Evolutionary conservation across 768 basidiomycete species (phyloP).

Genomic region (Serendipita vermifera): DNA sequence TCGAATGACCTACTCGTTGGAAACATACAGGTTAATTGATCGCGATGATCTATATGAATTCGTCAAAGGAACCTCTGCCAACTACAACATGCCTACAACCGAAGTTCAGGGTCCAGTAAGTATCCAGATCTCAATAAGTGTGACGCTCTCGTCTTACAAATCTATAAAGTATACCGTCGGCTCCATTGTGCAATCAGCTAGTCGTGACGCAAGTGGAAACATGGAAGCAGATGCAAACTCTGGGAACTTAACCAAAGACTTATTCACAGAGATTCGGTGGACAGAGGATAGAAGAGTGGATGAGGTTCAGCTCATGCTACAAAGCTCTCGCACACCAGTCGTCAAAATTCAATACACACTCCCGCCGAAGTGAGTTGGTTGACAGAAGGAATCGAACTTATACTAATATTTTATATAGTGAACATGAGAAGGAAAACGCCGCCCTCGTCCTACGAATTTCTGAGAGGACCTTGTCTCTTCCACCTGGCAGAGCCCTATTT

Average conservation of each 20-base stretch:
- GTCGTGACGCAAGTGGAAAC: background rate
- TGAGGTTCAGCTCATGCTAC: slow-evolving; percentile 84
- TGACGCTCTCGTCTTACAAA: background rate
- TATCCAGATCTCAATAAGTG: background rate
- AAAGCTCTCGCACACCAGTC: slow-evolving; percentile 57
- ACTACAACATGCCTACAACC: slow-evolving; percentile 35
- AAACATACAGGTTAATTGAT: slow-evolving; percentile 55
- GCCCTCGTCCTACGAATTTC: slow-evolving; percentile 65
- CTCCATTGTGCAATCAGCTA: slow-evolving; percentile 13
- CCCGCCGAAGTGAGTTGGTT: slow-evolving; percentile 46
- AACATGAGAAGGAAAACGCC: slow-evolving; percentile 83
- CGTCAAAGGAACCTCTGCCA: slow-evolving; percentile 23
- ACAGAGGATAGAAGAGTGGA: slow-evolving; percentile 80
- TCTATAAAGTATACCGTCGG: slow-evolving; percentile 9
- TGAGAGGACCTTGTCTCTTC: slow-evolving; percentile 77
- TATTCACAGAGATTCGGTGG: slow-evolving; percentile 75
- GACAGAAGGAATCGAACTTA: too few species aligned
- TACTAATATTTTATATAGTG: slow-evolving; percentile 33
- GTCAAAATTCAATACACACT: slow-evolving; percentile 54
- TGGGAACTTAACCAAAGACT: slow-evolving; percentile 31
- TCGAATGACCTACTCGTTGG: slow-evolving; percentile 56
- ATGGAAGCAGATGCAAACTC: background rate
- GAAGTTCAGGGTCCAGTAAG: slow-evolving; percentile 36
- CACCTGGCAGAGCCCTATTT: slow-evolving; percentile 84
- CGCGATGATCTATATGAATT: slow-evolving; percentile 61